These are phyloP conservation scores for Cyclotella kingstonii DNA, from an alignment of 108 stramenopile species.

Conservation along the genomic window DNA sequence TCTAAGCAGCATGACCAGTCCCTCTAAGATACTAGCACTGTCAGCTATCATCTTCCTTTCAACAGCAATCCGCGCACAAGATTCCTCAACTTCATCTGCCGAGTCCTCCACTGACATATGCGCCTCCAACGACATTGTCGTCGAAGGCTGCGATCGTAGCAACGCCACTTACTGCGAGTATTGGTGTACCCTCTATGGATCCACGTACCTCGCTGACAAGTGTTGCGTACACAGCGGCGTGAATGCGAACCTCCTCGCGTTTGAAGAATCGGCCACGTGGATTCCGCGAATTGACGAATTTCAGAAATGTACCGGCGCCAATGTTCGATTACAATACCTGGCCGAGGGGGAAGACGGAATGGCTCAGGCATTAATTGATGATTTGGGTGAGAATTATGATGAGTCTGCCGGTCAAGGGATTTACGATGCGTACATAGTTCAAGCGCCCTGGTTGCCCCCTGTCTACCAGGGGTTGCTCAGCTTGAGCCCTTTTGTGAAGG, in stretches of 20 bases:
- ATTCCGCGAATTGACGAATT: constrained; percentile 38
- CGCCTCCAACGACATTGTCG: constrained; percentile 2
- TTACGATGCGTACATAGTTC: constrained; percentile 43
- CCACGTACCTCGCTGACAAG: constrained; percentile 40
- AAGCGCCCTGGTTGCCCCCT: constrained; percentile 38
- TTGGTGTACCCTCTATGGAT: constrained; percentile 21
- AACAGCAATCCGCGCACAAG: too few relatives aligned
- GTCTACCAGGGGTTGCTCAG: constrained; percentile 25
- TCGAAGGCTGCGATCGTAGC: constrained; percentile 9
- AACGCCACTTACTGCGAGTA: constrained; percentile 7
- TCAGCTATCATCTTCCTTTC: too few relatives aligned
- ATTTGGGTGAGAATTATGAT: constrained; percentile 31
- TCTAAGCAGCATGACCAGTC: too few relatives aligned
- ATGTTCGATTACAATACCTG: constrained; percentile 23
- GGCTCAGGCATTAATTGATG: constrained; percentile 31
- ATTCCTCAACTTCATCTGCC: too few relatives aligned
- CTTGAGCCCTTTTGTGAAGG: constrained; percentile 25
- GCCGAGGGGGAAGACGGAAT: constrained; percentile 39
- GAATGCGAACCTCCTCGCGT: constrained; percentile 41
- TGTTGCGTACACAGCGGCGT: constrained; percentile 38
- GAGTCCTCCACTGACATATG: constrained; percentile 1
- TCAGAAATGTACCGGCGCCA: constrained; percentile 38
- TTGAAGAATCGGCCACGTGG: constrained; percentile 26
- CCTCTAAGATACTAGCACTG: too few relatives aligned
- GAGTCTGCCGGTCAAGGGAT: constrained; percentile 32